Evolutionary conservation across 192 early-diverging fungal genomes (phyloP), one percentile per base, ranked within the genome.

Genomic region (Piromyces finnis): DNA sequence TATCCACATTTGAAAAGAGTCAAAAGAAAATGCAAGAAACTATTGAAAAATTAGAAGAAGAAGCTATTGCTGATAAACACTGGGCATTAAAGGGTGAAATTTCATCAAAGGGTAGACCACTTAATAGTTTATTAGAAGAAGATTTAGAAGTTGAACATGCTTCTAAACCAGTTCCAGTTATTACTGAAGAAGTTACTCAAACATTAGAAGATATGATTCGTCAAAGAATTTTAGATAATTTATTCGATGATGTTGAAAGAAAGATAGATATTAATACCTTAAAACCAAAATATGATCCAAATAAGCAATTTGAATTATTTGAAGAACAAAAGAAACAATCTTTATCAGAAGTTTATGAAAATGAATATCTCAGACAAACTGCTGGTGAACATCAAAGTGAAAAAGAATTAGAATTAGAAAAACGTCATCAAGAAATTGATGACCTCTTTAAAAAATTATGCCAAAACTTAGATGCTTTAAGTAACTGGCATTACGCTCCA

Each of bases 31-130:
- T 97, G 3, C 85, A 88, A 78, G 86, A 88, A 29, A 88, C 93
- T 82, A 98, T 98, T 81, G 85, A 89, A 22, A 86, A 88, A 80
- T 88, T 97, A n/a, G 97, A 99, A 83, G 86, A 89, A 77, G 95
- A 97, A 83, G 93, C 93, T 13, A 85, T 98, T 14, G 90, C 88
- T 29, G 87, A 86, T 22, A 95, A 94, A 84, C 88, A 96, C 79
- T 99, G 97, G 97, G 92, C 94, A 28, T 85, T 97, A 83, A 88
- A 86, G 17, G 97, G 97, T 79, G 97, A 99, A 86, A 92, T 92
- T 12, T 87, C 85, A 30, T 88, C 92, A 12, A 92, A 88, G 28
- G 87, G 86, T n/a, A 91, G 97, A 29, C 97, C 97, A 27, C 81
- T 95, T 37, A 95, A 99, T 87, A 96, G 95, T 84, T 87, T 99